phyloP scores from a whole-genome alignment of 2,329 filamentous ascomycete genomes.

The Pseudogymnoascus sp. region DNA sequence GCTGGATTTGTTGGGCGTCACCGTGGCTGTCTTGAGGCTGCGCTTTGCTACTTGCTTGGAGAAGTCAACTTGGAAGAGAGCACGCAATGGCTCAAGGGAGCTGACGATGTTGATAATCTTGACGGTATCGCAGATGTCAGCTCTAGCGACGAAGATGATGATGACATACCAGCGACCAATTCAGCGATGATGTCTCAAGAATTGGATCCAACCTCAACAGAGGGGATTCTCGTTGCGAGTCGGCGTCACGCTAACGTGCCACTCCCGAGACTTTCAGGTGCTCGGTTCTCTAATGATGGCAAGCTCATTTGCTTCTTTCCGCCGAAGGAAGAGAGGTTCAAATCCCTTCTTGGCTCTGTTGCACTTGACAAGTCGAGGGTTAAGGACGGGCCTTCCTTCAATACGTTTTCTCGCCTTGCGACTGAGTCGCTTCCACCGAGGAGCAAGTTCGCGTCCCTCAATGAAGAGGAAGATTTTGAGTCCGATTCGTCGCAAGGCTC shows the following conservation, averaged over 20 bases:
- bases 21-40: slow-evolving; percentile 54
- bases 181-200: slow-evolving; percentile 54
- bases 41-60: slow-evolving; percentile 55
- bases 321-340: slow-evolving; percentile 51
- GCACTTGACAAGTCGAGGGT: slow-evolving; percentile 37
- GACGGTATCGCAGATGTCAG: slow-evolving; percentile 61
- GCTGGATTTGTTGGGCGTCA: slow-evolving; percentile 47
- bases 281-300: slow-evolving; percentile 53
- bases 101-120: slow-evolving; percentile 50
- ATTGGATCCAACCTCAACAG: slow-evolving; percentile 44
- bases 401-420: slow-evolving; percentile 54
- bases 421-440: slow-evolving; percentile 40
- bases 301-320: slow-evolving; percentile 61
- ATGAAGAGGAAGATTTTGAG: slow-evolving; percentile 29
- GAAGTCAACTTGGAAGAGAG: slow-evolving; percentile 54
- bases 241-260: slow-evolving; percentile 47
- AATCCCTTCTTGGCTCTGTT: slow-evolving; percentile 39
- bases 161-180: slow-evolving; percentile 28
- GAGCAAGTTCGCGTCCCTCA: slow-evolving; percentile 27
- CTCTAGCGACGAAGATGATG: slow-evolving; percentile 75
- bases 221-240: slow-evolving; percentile 43
- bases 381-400: slow-evolving; percentile 47
- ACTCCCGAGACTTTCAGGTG: slow-evolving; percentile 50
- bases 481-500: slow-evolving; percentile 29
- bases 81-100: slow-evolving; percentile 51